These are phyloP conservation scores for Penicillium digitatum DNA, from an alignment of 2,329 filamentous ascomycete species.

Conservation along the genomic window DNA sequence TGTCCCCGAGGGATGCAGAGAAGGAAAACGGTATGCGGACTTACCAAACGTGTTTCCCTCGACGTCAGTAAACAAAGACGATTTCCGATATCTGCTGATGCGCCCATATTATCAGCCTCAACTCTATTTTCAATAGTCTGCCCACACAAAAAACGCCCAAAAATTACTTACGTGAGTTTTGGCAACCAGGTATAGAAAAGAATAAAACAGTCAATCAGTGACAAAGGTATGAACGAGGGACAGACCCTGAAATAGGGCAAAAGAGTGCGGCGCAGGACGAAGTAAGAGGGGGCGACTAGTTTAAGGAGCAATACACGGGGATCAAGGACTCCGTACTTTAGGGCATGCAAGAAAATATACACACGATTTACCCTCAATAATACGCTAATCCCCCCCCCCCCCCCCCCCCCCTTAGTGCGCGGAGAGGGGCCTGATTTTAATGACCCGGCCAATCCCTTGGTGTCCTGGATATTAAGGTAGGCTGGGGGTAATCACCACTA, in stretches of 20 bases:
- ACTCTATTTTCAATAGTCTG: not conserved
- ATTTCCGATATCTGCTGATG: not conserved
- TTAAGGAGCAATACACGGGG: slow-evolving; percentile 10
- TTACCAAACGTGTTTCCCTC: slow-evolving; percentile 20
- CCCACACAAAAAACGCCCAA: not conserved
- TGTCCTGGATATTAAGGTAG: slow-evolving; percentile 11
- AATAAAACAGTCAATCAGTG: slow-evolving; percentile 4
- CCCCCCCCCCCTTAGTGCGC: slow-evolving; percentile 7
- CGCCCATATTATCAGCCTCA: slow-evolving; percentile 5
- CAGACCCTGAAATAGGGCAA: slow-evolving; percentile 14
- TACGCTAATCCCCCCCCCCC: slow-evolving; percentile 1
- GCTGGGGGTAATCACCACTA: not conserved
- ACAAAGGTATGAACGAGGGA: slow-evolving; percentile 7
- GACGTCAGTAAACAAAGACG: slow-evolving; percentile 21
- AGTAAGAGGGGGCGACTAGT: slow-evolving; percentile 1
- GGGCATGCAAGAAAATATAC: not conserved
- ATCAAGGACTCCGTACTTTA: slow-evolving; percentile 20
- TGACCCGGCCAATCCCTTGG: slow-evolving; percentile 21
- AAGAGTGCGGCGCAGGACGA: not conserved
- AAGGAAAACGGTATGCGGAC: slow-evolving; percentile 12
- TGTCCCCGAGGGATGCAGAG: slow-evolving; percentile 3
- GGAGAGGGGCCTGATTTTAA: slow-evolving; percentile 9
- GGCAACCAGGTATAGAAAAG: not conserved
- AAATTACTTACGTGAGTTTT: not conserved
- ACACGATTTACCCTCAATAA: not conserved